Evolutionary conservation across 805 yeast species (phyloP), one percentile per base, ranked within the genome.

Genomic region (Myxozyma mucilagina): DNA sequence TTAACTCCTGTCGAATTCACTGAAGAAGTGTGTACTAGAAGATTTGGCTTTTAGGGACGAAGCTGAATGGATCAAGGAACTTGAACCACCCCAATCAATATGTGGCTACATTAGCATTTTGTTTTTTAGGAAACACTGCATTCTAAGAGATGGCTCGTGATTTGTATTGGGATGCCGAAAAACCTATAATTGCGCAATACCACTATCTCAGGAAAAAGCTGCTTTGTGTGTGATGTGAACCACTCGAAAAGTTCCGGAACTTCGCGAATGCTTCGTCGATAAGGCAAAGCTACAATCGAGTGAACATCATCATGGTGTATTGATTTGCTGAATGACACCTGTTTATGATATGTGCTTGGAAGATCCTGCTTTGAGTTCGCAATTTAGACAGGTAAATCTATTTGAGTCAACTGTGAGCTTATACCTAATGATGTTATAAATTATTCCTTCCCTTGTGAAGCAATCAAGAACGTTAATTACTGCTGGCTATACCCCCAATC

Each of bases 61-160:
- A 13, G 41, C 41, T 38, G 41, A n/a, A 4, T 41, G n/a, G 45
- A 14, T 13, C 9, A 4, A 20, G 9, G 16, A 41, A 14, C 44
- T 10, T 94, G 81, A 86, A 87, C 70, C 94, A 89, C 72, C 87
- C 96, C n/a, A 91, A 91, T 72, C 87, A 89, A 68, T 90, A 84
- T 73, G 85, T 93, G 50, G 94, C 88, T 13, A 90, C 94, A 0
- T 76, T 92, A 54, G 97, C 98, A 0, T 78, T 94, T 59, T 84
- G 90, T 55, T 89, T 98, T 0, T 78, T 93, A 72, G 99, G 97
- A 34, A 91, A 90, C 70, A 83, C 94, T 61, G 94, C 97, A 10
- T 88, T 96, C 6, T 86, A 89, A 0, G 97, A 90, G 71, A 82
- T 94, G 75, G 92, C 98, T 3, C 84, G 97, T 60, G 99, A 94